phyloP scores from a whole-genome alignment of 805 yeast genomes.

The Candida methanosorbosa region DNA sequence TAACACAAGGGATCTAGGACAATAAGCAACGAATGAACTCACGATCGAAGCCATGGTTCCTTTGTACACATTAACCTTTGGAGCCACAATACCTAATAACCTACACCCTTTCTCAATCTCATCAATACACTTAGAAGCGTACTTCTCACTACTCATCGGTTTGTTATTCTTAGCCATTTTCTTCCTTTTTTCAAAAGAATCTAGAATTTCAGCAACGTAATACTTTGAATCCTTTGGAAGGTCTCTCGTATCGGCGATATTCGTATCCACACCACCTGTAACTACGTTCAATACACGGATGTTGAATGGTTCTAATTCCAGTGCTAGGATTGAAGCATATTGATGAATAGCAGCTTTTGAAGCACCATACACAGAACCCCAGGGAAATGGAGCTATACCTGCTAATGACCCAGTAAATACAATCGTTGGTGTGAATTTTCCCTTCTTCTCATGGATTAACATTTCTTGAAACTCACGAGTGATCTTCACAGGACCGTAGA shows the following conservation, averaged over 20 bases:
- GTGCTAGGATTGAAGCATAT: conserved; percentile 51
- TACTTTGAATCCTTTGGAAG: conserved; percentile 49
- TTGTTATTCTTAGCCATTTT: conserved; percentile 48
- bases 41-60: conserved; percentile 36
- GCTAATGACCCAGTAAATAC: conserved; percentile 70
- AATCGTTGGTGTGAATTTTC: too few species aligned
- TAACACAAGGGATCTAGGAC: conserved; percentile 43
- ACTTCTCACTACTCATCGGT: conserved; percentile 53
- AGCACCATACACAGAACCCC: conserved; percentile 56
- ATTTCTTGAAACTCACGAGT: conserved; percentile 47
- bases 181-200: conserved; percentile 41
- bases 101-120: conserved; percentile 28
- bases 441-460: conserved; percentile 55
- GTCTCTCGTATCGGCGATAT: conserved; percentile 58
- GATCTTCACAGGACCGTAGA: conserved; percentile 59
- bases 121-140: conserved; percentile 45
- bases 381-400: conserved; percentile 63
- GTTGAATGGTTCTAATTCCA: conserved; percentile 65
- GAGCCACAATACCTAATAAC: conserved; percentile 24
- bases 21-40: conserved; percentile 23
- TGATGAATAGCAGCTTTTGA: conserved; percentile 72
- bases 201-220: conserved; percentile 39
- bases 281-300: conserved; percentile 61
- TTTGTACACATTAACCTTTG: conserved; percentile 42
- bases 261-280: conserved; percentile 71